Evolutionary conservation across 768 basidiomycete species (phyloP).

Genomic region (Boletus rubescentipes): DNA sequence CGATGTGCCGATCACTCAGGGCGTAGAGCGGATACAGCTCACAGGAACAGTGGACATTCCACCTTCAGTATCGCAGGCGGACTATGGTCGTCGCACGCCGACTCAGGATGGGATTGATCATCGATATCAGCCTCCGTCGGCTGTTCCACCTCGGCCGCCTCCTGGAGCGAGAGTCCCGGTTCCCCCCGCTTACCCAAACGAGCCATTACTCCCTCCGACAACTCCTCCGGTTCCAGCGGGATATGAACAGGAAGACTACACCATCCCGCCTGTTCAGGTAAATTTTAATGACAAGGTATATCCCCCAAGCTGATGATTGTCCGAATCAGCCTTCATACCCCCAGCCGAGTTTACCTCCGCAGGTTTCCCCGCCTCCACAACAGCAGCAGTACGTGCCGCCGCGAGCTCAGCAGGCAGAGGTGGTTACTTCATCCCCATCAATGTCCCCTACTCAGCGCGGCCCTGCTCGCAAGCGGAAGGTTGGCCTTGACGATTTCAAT

Average conservation of each 20-base stretch:
- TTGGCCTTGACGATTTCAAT: constrained; percentile 98
- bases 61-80: constrained; percentile 19
- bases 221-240: constrained; percentile 11
- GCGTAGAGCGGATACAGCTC: constrained; percentile 50
- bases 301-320: constrained; percentile 1
- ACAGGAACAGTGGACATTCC: constrained; percentile 37
- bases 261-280: constrained; percentile 24
- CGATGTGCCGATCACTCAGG: constrained; percentile 32
- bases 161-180: constrained; percentile 40
- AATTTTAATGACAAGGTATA: neutral
- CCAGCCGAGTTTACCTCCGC: constrained; percentile 23
- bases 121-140: constrained; percentile 39
- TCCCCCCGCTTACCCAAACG: constrained; percentile 35
- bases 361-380: constrained; percentile 14
- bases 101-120: constrained; percentile 39
- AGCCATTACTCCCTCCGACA: constrained; percentile 30
- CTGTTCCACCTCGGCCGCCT: constrained; percentile 34
- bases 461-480: constrained; percentile 68
- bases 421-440: constrained; percentile 27
- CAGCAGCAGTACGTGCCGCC: constrained; percentile 28
- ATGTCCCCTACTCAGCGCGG: constrained; percentile 41
- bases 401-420: constrained; percentile 33
- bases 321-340: constrained; percentile 22
- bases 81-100: constrained; percentile 27
- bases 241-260: constrained; percentile 33